Percentiles rank a stretch among this genome's conserved stretches.
Evolutionary conservation across 495 filamentous ascomycete genomes (phyloP).

Genomic region (Xanthoparmelia taractica): DNA sequence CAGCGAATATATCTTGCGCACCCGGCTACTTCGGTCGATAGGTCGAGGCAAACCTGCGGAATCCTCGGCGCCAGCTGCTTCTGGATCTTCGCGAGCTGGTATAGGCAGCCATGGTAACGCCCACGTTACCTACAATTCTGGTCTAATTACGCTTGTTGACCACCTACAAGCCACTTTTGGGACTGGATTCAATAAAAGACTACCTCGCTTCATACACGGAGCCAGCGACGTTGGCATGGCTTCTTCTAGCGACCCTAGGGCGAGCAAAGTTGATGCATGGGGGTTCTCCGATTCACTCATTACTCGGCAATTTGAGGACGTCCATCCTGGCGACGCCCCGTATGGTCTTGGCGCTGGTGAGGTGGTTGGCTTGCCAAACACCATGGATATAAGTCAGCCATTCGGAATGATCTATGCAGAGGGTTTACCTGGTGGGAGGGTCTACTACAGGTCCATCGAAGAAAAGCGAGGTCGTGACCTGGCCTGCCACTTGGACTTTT

Average conservation of each 20-base stretch:
- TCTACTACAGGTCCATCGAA: constrained; percentile 64
- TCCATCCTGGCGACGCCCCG: constrained; percentile 61
- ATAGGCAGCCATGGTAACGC: constrained; percentile 48
- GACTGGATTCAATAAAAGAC: constrained; percentile 52
- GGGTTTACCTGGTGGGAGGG: constrained; percentile 69
- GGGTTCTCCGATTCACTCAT: constrained; percentile 66
- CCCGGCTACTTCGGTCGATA: constrained; percentile 72
- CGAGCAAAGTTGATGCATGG: constrained; percentile 75
- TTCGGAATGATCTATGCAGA: constrained; percentile 81
- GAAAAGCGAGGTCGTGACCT: constrained; percentile 76
- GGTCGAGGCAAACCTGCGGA: constrained; percentile 65
- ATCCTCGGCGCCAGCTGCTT: constrained; percentile 46
- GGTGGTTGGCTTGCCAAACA: constrained; percentile 67
- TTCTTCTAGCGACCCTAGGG: constrained; percentile 65
- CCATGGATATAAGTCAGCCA: constrained; percentile 79
- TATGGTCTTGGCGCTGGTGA: constrained; percentile 73
- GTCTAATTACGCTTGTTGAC: constrained; percentile 64
- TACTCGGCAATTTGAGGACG: constrained; percentile 67
- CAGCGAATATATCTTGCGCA: constrained; percentile 84
- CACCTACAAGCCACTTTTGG: constrained; percentile 68
- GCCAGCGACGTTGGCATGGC: constrained; percentile 65
- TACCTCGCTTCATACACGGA: constrained; percentile 72
- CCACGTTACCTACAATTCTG: constrained; percentile 71
- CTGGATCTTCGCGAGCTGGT: constrained; percentile 39
- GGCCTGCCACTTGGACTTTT: constrained; percentile 42